Conservation (phyloP, 441 rosid species). For the Pelargonium citronellum region DNA sequence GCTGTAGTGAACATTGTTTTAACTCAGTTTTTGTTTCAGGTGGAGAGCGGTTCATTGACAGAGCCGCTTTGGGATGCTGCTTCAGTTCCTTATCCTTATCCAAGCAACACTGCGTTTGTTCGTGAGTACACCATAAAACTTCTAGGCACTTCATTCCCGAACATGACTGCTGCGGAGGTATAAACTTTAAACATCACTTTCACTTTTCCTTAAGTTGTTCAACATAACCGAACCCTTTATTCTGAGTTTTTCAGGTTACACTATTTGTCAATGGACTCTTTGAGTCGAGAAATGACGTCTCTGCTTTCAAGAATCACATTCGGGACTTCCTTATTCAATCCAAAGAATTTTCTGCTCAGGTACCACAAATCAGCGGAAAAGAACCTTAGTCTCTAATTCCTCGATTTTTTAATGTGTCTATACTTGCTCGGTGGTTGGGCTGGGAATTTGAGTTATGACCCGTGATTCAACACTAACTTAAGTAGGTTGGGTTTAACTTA, state of each 20-base stretch:
- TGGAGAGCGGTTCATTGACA: slow-evolving; percentile 68
- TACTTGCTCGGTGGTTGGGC: too few species aligned
- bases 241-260: slow-evolving; percentile 50
- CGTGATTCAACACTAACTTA: too few species aligned
- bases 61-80: slow-evolving; percentile 95
- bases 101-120: slow-evolving; percentile 66
- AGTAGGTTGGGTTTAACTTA: too few species aligned
- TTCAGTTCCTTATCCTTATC: slow-evolving; percentile 63
- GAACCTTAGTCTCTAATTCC: neutral
- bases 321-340: slow-evolving; percentile 95
- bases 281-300: slow-evolving; percentile 74
- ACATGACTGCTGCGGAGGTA: slow-evolving; percentile 92
- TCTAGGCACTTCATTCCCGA: slow-evolving; percentile 90
- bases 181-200: neutral
- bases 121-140: slow-evolving; percentile 92
- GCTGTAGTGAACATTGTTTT: neutral
- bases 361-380: slow-evolving; percentile 14
- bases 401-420: neutral
- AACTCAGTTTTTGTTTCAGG: slow-evolving; percentile 41
- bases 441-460: too few species aligned
- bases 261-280: slow-evolving; percentile 80
- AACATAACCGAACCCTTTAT: neutral
- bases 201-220: neutral
- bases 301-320: slow-evolving; percentile 77
- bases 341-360: slow-evolving; percentile 88